Percentiles rank a stretch among this genome's conserved stretches.
Conservation (phyloP, 108 stramenopile genomes). For the Skeletonema costatum region DNA sequence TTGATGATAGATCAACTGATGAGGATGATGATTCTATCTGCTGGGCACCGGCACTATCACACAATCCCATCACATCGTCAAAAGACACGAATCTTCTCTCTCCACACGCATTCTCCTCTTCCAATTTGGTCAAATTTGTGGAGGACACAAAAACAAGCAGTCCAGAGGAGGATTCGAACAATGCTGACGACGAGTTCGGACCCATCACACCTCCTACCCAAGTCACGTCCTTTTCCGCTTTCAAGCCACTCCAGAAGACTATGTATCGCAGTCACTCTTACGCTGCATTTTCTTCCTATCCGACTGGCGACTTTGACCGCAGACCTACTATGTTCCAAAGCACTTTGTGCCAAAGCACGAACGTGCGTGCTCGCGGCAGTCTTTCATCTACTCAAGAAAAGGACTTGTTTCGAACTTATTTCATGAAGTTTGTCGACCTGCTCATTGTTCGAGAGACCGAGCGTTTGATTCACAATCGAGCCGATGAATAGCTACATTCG, state of each 20-base stretch:
- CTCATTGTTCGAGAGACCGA: slow-evolving; percentile 76
- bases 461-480: slow-evolving; percentile 30
- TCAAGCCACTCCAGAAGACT: neutral
- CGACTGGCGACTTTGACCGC: slow-evolving; percentile 11
- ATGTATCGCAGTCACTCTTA: neutral
- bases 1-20: slow-evolving; percentile 14
- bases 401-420: slow-evolving; percentile 69
- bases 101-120: slow-evolving; percentile 21
- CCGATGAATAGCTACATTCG: neutral
- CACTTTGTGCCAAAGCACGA: neutral
- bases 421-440: slow-evolving; percentile 77
- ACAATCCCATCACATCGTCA: slow-evolving; percentile 1
- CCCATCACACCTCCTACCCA: slow-evolving; percentile 9
- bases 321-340: slow-evolving; percentile 14
- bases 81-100: slow-evolving; percentile 7
- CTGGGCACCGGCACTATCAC: slow-evolving; percentile 14
- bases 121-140: slow-evolving; percentile 18
- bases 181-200: slow-evolving; percentile 38
- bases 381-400: slow-evolving; percentile 41
- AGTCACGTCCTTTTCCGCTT: slow-evolving; percentile 2
- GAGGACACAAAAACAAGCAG: neutral
- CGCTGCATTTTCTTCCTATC: neutral
- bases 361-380: slow-evolving; percentile 3
- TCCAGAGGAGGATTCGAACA: neutral
- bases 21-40: slow-evolving; percentile 26